Base-by-base conservation (phyloP, 2,329 filamentous ascomycete species). In the Monilinia aucupariae region DNA sequence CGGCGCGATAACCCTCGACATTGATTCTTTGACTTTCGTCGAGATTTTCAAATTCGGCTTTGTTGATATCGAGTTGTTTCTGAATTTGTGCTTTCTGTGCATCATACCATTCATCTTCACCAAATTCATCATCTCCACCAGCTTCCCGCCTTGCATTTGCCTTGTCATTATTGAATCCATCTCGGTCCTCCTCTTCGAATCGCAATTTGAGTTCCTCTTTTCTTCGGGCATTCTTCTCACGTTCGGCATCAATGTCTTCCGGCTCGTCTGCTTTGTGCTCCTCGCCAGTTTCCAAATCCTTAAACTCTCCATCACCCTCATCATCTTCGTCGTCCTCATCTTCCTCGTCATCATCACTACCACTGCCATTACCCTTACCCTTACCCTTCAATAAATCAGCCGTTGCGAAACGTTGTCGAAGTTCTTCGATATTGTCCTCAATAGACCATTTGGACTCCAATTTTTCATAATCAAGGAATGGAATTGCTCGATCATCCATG, bases 61-160 rank as follows among this genome's bases (percentile, higher is more conserved):
- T 91, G 78, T 99, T 99, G 84, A 99, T 97, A 72, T 96, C 90
- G 67, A 94, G 83, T 75, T 99, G 94, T 77, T 96, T 97, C 77
- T 97, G 90, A 64, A 99, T 87, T 74, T 89, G 83, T 39, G 94
- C 91, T 78, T 99, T 99, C 74, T 99, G 94, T 34, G 90, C 85
- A 73, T 97, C 94, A 74, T 99, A 99, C 96, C 96, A 99, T 62
- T 99, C 91, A 74, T 99, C 94, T 76, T 99, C 94, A 59, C 92
- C 94, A 71, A 96, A 97, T 72, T 96, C 89, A 64, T 85, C 80
- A 7, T 85, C 80, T 3, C 82, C 82, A 41, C 82, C 87, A 37
- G 84, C 85, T 68, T 91, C 89, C 67, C 85, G 81, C 43, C 88
- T 83, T 13, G 89, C 89, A 58, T 87, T 85, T 34, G 90, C 87